phyloP scores from a whole-genome alignment of 345 rosid species.

The Gossypium bickii region DNA sequence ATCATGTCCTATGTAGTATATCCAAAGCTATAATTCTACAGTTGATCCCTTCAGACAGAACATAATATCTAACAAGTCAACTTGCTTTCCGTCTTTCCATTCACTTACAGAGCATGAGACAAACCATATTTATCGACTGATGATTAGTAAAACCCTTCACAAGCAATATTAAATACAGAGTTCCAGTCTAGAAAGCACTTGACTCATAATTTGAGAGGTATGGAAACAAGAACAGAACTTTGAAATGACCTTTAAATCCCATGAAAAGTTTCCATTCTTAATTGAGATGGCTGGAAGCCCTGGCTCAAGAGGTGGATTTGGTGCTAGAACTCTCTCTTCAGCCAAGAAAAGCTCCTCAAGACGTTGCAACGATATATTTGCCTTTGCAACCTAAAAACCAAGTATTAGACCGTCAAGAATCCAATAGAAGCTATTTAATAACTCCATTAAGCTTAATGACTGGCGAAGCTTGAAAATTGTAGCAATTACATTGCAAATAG shows the following conservation, averaged over 20 bases:
- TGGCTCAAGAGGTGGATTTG: slow-evolving; percentile 75
- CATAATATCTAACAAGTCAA: not conserved
- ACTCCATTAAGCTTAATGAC: not conserved
- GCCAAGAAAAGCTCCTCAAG: slow-evolving; percentile 75
- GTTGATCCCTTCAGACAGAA: not conserved
- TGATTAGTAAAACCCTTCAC: not conserved
- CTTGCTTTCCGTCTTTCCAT: not conserved
- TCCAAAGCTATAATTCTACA: not conserved
- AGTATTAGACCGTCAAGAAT: not conserved
- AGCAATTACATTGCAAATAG: no score
- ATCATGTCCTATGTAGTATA: not conserved
- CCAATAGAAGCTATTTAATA: not conserved
- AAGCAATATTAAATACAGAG: not conserved
- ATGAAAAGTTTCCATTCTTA: slow-evolving; percentile 73
- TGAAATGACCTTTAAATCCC: slow-evolving; percentile 74
- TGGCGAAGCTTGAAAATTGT: not conserved
- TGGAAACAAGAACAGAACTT: not conserved
- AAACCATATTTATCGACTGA: not conserved
- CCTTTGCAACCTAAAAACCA: slow-evolving; percentile 65
- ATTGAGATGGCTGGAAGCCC: slow-evolving; percentile 78
- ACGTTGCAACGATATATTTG: slow-evolving; percentile 85
- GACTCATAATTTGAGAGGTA: not conserved
- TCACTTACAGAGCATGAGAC: not conserved
- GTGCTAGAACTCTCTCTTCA: slow-evolving; percentile 72
- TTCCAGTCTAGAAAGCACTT: not conserved